Conservation (phyloP, 164 flowering plant genomes). For the Brasenia schreberi region DNA sequence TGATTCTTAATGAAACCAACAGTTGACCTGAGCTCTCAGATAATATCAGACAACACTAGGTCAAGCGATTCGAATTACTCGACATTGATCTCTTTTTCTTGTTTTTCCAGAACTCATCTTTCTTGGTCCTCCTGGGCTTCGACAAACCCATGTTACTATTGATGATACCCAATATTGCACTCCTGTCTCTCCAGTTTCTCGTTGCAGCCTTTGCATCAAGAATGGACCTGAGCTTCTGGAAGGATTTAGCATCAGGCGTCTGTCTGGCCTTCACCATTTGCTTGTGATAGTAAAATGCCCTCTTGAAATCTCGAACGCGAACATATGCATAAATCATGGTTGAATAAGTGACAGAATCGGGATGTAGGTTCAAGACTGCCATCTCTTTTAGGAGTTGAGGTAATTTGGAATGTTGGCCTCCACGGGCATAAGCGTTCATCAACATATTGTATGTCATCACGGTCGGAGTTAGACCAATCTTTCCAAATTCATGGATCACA, state of each 20-base stretch:
- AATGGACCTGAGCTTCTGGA: slow-evolving; percentile 63
- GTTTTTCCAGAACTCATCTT: slow-evolving; percentile 91
- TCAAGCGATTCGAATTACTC: not conserved
- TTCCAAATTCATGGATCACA: slow-evolving; percentile 69
- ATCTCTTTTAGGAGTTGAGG: slow-evolving; percentile 86
- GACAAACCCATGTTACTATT: slow-evolving; percentile 46
- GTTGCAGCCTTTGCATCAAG: slow-evolving; percentile 61
- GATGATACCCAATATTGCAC: slow-evolving; percentile 71
- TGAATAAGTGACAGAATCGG: slow-evolving; percentile 71
- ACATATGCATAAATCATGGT: slow-evolving; percentile 88
- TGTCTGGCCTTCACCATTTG: slow-evolving; percentile 72
- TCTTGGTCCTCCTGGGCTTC: slow-evolving; percentile 49
- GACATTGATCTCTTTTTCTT: slow-evolving; percentile 22
- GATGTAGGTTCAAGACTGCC: slow-evolving; percentile 58
- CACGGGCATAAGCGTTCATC: slow-evolving; percentile 91
- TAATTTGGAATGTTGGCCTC: slow-evolving; percentile 69
- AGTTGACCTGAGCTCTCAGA: too few species aligned
- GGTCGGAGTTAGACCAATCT: slow-evolving; percentile 60
- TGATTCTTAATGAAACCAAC: too few species aligned
- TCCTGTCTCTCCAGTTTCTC: slow-evolving; percentile 65
- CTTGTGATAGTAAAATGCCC: slow-evolving; percentile 85
- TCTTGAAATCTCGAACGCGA: slow-evolving; percentile 81
- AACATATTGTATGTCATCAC: slow-evolving; percentile 90
- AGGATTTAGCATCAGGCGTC: slow-evolving; percentile 63
- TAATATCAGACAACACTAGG: not conserved